Conservation (phyloP, 2,329 filamentous ascomycete genomes). For the Trichothecium roseum region DNA sequence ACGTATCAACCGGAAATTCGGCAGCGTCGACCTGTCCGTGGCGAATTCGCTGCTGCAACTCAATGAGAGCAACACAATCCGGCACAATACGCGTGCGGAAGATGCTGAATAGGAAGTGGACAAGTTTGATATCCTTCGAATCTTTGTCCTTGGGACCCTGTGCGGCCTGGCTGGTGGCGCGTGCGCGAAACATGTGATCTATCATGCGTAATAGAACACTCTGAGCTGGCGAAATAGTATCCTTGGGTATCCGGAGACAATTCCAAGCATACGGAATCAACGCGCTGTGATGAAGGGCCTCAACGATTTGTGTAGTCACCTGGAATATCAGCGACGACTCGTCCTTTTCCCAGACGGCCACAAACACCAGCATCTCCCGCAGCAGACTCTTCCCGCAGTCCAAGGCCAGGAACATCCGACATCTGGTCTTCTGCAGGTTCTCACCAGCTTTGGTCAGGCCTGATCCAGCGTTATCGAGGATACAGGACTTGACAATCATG, state of each 20-base stretch:
- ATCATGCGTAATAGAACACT: constrained; percentile 85
- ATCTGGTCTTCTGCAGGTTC: constrained; percentile 83
- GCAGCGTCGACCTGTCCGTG: constrained; percentile 64
- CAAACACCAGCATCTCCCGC: constrained; percentile 86
- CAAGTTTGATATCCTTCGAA: constrained; percentile 47
- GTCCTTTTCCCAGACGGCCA: constrained; percentile 91
- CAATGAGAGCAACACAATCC: constrained; percentile 88
- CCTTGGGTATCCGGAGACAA: constrained; percentile 82
- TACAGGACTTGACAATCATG: constrained; percentile 95
- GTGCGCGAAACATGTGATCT: constrained; percentile 71
- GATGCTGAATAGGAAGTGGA: constrained; percentile 87
- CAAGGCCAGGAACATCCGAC: constrained; percentile 78
- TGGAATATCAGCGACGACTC: constrained; percentile 94
- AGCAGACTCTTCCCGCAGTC: constrained; percentile 86
- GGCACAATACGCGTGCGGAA: constrained; percentile 90
- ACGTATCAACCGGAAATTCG: constrained; percentile 88
- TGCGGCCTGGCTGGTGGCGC: constrained; percentile 27
- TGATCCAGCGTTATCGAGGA: constrained; percentile 71
- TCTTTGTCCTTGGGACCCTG: constrained; percentile 39
- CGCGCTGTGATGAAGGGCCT: constrained; percentile 81
- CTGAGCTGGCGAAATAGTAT: constrained; percentile 91
- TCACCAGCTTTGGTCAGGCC: constrained; percentile 57
- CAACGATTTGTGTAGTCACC: constrained; percentile 91
- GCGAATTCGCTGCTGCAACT: constrained; percentile 83
- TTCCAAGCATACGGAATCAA: constrained; percentile 89